Evolutionary conservation across 257 asterid genomes (phyloP).

Genomic region (Solanum rostratum): DNA sequence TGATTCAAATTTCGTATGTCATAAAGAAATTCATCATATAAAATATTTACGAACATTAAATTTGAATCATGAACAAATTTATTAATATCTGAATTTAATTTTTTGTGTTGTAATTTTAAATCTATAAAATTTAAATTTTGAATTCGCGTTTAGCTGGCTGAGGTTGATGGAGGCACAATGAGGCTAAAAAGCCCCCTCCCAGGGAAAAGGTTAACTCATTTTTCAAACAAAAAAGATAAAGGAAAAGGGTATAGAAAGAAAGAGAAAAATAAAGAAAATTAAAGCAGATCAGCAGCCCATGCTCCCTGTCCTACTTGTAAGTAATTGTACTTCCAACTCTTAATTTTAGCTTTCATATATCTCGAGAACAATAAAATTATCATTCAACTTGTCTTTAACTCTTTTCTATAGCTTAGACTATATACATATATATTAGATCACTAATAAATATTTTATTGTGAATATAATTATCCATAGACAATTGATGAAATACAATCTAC

Average conservation of each 20-base stretch:
- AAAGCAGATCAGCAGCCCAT: slow-evolving; percentile 33
- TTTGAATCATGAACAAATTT: neutral
- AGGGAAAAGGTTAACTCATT: slow-evolving; percentile 35
- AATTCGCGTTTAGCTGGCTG: slow-evolving; percentile 12
- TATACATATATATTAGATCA: too few relatives aligned
- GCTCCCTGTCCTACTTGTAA: slow-evolving; percentile 24
- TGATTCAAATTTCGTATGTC: neutral
- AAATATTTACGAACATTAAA: neutral
- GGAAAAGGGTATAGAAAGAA: slow-evolving; percentile 18
- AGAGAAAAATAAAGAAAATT: neutral
- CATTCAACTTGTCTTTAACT: neutral
- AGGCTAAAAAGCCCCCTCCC: slow-evolving; percentile 29
- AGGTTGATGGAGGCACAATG: slow-evolving; percentile 32
- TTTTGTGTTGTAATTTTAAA: neutral
- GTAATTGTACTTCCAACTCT: slow-evolving; percentile 16
- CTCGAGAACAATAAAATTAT: neutral
- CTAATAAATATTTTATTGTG: neutral
- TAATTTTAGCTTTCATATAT: neutral
- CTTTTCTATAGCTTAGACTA: neutral
- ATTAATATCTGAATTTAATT: neutral
- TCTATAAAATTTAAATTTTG: neutral
- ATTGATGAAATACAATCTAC: neutral
- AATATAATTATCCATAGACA: neutral
- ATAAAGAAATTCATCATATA: neutral
- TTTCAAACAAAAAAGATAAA: slow-evolving; percentile 42